These are phyloP conservation scores for Pyropia haitanensis DNA, from an alignment of 23 red algal species.

Conservation along the genomic window DNA sequence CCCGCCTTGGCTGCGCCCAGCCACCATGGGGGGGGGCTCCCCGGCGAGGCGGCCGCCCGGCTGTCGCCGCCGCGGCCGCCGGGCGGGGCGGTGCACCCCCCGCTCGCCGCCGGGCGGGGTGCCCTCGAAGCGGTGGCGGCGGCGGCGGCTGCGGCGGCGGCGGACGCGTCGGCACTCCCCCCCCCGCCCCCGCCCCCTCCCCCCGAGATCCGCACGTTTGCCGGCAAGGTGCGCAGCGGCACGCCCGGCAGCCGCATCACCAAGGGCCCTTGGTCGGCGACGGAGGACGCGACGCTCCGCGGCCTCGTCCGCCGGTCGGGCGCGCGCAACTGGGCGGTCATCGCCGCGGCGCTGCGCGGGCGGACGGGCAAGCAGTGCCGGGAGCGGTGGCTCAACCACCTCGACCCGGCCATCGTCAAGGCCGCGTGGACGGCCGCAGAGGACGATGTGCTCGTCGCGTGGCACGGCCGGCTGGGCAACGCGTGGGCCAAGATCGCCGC, in stretches of 20 bases:
- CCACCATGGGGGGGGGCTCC: no score
- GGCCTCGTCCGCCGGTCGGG: slow-evolving; percentile 9
- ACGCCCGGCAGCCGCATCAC: neutral
- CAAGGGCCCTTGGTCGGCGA: slow-evolving; percentile 19
- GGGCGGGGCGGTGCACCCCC: no score
- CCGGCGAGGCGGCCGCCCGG: no score
- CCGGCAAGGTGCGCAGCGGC: neutral
- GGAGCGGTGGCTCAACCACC: slow-evolving; percentile 48
- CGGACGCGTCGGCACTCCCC: no score
- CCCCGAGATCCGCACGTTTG: no score
- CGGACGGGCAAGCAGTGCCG: slow-evolving; percentile 56
- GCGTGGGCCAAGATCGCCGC: slow-evolving; percentile 30
- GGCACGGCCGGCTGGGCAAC: slow-evolving; percentile 25
- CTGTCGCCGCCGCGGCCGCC: no score
- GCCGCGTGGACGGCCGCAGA: slow-evolving; percentile 25
- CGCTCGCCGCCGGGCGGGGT: no score
- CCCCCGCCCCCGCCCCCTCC: no score
- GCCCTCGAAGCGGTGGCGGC: no score
- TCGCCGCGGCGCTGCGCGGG: slow-evolving; percentile 15
- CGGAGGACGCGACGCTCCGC: slow-evolving; percentile 9
- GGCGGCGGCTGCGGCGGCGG: no score
- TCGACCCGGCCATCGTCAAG: slow-evolving; percentile 21
- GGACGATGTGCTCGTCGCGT: slow-evolving; percentile 10
- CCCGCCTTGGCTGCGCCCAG: no score
- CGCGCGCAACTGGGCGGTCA: slow-evolving; percentile 14